A percentile compares a stretch with the other conserved stretches of the same genome.
phyloP scores from a whole-genome alignment of 78 protist genomes.

The Chrysochromulina parva region DNA sequence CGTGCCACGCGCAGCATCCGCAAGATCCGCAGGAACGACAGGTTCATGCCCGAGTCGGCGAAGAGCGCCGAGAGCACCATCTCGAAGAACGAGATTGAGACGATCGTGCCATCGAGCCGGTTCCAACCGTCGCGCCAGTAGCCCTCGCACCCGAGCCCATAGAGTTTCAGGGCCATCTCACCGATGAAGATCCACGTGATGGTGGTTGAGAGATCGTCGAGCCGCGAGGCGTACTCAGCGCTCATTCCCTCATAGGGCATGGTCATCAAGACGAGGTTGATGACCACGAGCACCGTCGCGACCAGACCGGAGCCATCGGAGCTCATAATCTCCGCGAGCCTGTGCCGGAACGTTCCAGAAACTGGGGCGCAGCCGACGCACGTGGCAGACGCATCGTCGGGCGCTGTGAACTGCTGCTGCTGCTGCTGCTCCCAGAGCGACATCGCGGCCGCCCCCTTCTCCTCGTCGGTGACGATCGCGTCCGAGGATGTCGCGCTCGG shows the following conservation, averaged over 20 bases:
- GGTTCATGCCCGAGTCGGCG: not conserved
- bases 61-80: not conserved
- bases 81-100: not conserved
- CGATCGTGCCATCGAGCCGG: conserved; percentile 23
- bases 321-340: no score
- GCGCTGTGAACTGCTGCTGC: not conserved
- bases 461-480: not conserved
- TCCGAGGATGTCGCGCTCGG: no score
- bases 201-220: not conserved
- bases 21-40: not conserved
- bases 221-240: not conserved
- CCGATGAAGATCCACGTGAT: not conserved
- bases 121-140: conserved; percentile 34
- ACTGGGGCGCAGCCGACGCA: not conserved
- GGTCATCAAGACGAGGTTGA: not conserved
- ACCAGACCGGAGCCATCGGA: not conserved
- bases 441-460: no score
- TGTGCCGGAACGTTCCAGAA: no score
- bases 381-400: no score
- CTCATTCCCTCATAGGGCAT: not conserved
- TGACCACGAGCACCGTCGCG: not conserved
- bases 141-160: not conserved
- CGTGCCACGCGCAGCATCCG: conserved; percentile 34
- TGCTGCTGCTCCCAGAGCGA: no score
- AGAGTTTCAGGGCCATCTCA: conserved; percentile 26